A percentile compares a stretch with the other conserved stretches of the same genome.
Evolutionary conservation across 225 moss, liverwort and hornwort species (phyloP).

Genomic region (Marchantia polymorpha): DNA sequence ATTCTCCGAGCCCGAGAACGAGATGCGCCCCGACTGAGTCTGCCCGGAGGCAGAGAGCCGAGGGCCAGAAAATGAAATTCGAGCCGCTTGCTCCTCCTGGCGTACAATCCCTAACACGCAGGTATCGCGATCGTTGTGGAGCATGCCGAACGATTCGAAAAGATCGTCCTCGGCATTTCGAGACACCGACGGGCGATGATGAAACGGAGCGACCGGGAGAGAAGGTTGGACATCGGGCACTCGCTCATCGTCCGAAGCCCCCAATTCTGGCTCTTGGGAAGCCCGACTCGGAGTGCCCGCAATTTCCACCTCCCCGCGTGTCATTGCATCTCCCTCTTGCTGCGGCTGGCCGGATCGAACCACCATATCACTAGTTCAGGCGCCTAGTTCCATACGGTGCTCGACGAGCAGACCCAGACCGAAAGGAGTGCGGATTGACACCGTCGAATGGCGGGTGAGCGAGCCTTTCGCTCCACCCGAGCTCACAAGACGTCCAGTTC

Average conservation of each 20-base stretch:
- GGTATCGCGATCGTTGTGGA: not conserved
- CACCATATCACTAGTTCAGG: constrained; percentile 18
- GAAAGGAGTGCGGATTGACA: not conserved
- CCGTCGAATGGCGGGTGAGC: constrained; percentile 9
- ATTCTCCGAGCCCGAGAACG: not conserved
- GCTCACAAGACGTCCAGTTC: constrained; percentile 6
- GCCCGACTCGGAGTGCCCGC: not conserved
- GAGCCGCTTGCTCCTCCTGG: not conserved
- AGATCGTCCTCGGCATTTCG: not conserved
- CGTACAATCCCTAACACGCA: constrained; percentile 5
- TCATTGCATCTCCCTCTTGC: not conserved
- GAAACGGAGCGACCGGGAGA: not conserved
- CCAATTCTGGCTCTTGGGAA: not conserved
- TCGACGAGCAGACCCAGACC: not conserved
- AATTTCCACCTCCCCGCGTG: not conserved
- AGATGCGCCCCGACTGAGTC: constrained; percentile 4
- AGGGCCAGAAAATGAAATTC: not conserved
- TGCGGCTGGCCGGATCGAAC: not conserved
- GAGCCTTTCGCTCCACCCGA: not conserved
- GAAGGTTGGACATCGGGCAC: not conserved
- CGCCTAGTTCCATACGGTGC: constrained; percentile 18
- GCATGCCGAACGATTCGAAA: not conserved
- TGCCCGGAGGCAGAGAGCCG: not conserved
- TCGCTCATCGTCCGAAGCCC: not conserved
- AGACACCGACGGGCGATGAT: not conserved